phyloP scores from a whole-genome alignment of 768 basidiomycete genomes.

The Trametes cingulata region DNA sequence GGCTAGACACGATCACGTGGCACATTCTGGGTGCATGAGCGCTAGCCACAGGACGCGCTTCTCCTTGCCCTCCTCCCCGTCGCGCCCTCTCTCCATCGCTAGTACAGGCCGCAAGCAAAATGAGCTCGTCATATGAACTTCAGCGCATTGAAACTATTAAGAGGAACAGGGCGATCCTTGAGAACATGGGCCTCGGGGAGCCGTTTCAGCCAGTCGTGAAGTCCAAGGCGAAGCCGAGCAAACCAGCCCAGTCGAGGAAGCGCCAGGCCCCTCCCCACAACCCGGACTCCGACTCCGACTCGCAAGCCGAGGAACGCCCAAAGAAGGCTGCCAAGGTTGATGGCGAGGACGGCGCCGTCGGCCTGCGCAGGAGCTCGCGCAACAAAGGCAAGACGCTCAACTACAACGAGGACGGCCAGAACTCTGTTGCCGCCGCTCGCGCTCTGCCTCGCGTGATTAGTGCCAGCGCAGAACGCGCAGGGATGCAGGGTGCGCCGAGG shows the following conservation, averaged over 20 bases:
- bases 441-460: conserved; percentile 13
- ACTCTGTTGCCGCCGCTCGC: conserved; percentile 13
- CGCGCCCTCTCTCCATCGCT: background rate
- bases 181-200: conserved; percentile 45
- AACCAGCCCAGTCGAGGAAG: conserved; percentile 18
- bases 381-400: conserved; percentile 59
- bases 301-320: conserved; percentile 27
- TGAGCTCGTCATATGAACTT: conserved; percentile 30
- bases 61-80: background rate
- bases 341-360: conserved; percentile 22
- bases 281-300: conserved; percentile 29
- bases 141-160: conserved; percentile 39
- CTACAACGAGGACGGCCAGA: conserved; percentile 49
- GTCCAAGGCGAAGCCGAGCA: conserved; percentile 35
- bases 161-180: conserved; percentile 47
- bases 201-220: conserved; percentile 36
- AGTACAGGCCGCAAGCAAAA: background rate
- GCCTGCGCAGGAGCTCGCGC: conserved; percentile 66
- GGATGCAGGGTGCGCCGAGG: conserved; percentile 29
- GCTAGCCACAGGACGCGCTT: background rate
- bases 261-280: conserved; percentile 30
- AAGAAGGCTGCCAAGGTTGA: conserved; percentile 20
- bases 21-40: too few species aligned
- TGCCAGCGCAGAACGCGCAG: conserved; percentile 24
- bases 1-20: conserved; percentile 4